Conservation (phyloP, 805 yeast species). For the Sugiyamaella marilandica region DNA sequence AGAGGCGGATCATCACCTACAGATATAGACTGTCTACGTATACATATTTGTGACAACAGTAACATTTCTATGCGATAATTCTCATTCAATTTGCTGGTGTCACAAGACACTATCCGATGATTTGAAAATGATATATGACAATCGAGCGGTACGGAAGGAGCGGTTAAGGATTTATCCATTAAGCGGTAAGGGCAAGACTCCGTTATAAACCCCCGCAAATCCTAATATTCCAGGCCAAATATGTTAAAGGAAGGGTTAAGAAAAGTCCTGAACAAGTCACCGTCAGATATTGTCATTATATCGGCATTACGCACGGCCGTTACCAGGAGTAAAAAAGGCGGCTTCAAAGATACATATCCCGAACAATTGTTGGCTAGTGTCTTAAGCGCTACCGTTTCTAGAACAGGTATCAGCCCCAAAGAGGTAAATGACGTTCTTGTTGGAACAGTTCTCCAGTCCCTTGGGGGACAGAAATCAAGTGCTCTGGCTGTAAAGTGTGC, state of each 20-base stretch:
- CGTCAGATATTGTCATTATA: slow-evolving; percentile 35
- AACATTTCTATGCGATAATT: no score
- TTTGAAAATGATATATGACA: no score
- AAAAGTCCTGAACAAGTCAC: slow-evolving; percentile 24
- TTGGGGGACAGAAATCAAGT: slow-evolving; percentile 39
- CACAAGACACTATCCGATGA: no score
- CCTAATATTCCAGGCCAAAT: neutral
- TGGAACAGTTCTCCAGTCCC: slow-evolving; percentile 37
- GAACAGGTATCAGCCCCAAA: slow-evolving; percentile 26
- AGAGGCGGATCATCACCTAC: no score
- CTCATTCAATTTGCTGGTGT: no score
- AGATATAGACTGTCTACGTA: no score
- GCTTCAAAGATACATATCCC: slow-evolving; percentile 35
- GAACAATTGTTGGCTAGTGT: slow-evolving; percentile 35
- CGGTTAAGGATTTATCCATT: neutral
- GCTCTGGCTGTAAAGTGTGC: slow-evolving; percentile 35
- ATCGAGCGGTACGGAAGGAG: neutral
- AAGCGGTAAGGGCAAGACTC: neutral
- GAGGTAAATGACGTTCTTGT: slow-evolving; percentile 36
- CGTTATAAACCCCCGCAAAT: neutral
- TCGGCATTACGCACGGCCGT: slow-evolving; percentile 37
- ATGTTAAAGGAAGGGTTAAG: neutral
- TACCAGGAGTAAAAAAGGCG: slow-evolving; percentile 37
- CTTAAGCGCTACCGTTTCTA: slow-evolving; percentile 30
- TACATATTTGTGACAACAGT: no score